Base-by-base conservation (phyloP, 164 flowering plant species). In the Vitis cinerea region DNA sequence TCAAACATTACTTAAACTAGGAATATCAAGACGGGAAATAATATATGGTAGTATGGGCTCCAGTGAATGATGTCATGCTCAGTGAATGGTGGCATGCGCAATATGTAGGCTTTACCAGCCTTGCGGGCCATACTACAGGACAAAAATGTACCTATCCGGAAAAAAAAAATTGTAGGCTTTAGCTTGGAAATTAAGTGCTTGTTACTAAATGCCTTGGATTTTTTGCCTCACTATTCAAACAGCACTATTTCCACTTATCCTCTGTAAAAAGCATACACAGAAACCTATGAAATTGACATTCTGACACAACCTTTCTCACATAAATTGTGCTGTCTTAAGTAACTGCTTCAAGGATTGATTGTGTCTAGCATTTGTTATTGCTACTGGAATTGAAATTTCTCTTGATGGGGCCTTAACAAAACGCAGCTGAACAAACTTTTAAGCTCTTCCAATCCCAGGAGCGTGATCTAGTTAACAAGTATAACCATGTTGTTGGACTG, bases 401-500 rank as follows among this genome's bases (percentile, higher is more conserved):
- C 55, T 50, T 50, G 19, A 51, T 27, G 56, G 48, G 60, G 52
- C 57, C 90, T 91, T 83, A 81, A 88, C 88, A 19, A 65, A 72
- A 66, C 71, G 49, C 74, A 96, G 99, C 92, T 79, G 94, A 75
- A 72, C 89, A 83, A 59, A 84, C 95, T 44, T 93, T 87, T 73
- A 92, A 85, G 79, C 75, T 84, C 59, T 93, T 96, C 71, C 84
- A 77, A 65, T 77, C 90, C 37, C 84, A 76, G 73, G 97, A 93
- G 83, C 89, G 83, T 5, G 92, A 91, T 59, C 82, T 96, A 52
- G 82, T 90, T 57, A 83, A 82, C 83, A 88, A 90, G 79, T 85
- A 96, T 74, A 93, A 96, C 61, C 77, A 82, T 59, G 97, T 96
- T 70, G 88, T 89, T 75, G 80, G 98, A 75, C 77, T 90, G 61